Conservation (phyloP, 2,329 filamentous ascomycete species). For the Plenodomus biglobosus region DNA sequence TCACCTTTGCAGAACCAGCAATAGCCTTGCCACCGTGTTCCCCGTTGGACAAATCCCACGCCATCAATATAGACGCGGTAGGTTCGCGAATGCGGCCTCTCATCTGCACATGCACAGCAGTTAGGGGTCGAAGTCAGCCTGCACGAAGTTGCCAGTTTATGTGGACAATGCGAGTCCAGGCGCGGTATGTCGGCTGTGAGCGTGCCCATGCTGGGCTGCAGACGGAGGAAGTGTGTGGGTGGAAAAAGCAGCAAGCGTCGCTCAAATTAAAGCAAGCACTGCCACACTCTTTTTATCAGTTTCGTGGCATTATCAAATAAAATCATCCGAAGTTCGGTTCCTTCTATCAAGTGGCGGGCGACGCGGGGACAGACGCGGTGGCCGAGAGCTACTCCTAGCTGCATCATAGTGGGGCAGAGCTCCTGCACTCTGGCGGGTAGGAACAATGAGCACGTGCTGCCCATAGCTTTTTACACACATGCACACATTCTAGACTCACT, state of each 20-base stretch:
- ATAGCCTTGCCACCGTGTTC: constrained; percentile 54
- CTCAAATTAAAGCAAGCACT: too few relatives aligned
- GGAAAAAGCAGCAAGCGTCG: neutral
- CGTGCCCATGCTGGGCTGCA: constrained; percentile 38
- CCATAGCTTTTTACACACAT: neutral
- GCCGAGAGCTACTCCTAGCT: neutral
- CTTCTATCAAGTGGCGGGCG: neutral
- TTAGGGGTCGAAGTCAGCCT: constrained; percentile 44
- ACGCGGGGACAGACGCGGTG: neutral
- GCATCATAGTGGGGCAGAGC: neutral
- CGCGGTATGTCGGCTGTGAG: constrained; percentile 44
- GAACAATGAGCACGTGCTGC: neutral
- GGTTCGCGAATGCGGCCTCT: constrained; percentile 45
- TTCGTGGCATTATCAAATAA: too few relatives aligned
- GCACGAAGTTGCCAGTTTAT: constrained; percentile 48
- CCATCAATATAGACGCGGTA: constrained; percentile 55
- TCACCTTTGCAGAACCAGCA: constrained; percentile 55
- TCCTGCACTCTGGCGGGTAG: neutral
- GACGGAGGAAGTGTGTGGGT: neutral
- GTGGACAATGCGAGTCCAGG: constrained; percentile 42
- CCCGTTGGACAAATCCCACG: constrained; percentile 52
- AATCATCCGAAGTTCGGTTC: neutral
- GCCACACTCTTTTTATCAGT: too few relatives aligned
- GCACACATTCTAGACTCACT: neutral
- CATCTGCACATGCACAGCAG: constrained; percentile 48